Evolutionary conservation across 1,284 basidiomycete genomes (phyloP), one percentile per base, ranked within the genome.

Genomic region (Leccinum variabile): DNA sequence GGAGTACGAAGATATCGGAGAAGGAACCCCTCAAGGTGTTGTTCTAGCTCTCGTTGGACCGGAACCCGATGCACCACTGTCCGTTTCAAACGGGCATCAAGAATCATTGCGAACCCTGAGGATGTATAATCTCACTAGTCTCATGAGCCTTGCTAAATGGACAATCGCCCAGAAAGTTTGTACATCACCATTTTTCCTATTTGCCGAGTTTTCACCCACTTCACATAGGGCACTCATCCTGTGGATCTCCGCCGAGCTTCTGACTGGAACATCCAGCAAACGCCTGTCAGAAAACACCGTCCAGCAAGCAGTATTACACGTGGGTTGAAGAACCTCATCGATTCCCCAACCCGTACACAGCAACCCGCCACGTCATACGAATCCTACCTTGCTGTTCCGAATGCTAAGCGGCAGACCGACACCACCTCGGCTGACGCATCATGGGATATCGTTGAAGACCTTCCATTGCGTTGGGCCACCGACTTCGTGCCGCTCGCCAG

Each of bases 91-190:
- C 28, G 79, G 76, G 37, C 78, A 79, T 28, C 77, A 86, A 55
- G 89, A 91, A 65, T 71, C 79, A 4, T 69, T 80, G 39, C 80
- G 86, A 50, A 78, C 80, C 6, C 72, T 92, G 54, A 83, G 91
- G 37, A 92, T 93, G 90, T 93, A 93, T 70, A 93, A 87, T 68
- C 79, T 93, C 22, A 78, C 85, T 10, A 91, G 90, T 70, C 76
- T 93, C 5, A 82, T 82, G 14, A 91, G 83, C 68, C 79, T 93
- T 10, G 90, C 88, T 2, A 87, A 86, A 69, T 92, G 88, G 88
- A 80, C 84, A 1, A 76, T 87, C 16, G 77, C 85, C 10, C 85
- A 88, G 65, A 88, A 86, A 75, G 91, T 88, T 65, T 49, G 76
- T 70, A 14, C 11, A 44, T 49, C 16, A n/a, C 10, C 11, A 14